Evolutionary conservation across 768 basidiomycete genomes (phyloP).

Genomic region (Myochromella boudieri): DNA sequence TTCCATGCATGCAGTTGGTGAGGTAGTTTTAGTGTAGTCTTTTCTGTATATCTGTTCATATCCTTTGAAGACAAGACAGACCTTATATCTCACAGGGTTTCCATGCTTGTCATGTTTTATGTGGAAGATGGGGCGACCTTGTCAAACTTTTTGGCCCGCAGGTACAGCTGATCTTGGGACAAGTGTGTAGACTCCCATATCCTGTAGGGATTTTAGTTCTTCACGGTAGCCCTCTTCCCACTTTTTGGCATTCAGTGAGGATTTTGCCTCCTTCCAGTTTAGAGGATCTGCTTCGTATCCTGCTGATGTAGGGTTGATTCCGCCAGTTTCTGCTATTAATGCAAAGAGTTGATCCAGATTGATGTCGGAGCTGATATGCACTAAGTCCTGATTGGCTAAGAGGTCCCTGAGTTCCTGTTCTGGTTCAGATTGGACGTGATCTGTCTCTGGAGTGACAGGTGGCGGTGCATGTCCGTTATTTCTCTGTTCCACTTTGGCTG

Average conservation of each 20-base stretch:
- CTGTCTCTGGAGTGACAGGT: not conserved
- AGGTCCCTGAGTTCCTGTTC: too few species aligned
- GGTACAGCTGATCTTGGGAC: conserved; percentile 6
- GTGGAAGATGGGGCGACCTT: conserved; percentile 9
- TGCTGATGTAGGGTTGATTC: not conserved
- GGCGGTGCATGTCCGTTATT: not conserved
- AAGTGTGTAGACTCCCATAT: conserved; percentile 12
- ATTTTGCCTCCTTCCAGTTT: not conserved
- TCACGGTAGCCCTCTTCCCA: not conserved
- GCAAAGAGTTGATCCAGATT: too few species aligned
- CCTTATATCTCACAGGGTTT: conserved; percentile 16
- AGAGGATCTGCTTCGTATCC: not conserved
- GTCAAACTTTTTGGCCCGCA: not conserved
- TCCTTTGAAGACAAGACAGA: conserved; percentile 4
- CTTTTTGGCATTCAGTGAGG: not conserved
- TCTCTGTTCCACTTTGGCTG: not conserved
- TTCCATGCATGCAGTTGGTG: conserved; percentile 39
- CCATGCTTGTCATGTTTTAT: conserved; percentile 30
- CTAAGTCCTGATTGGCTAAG: too few species aligned
- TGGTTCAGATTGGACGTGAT: not conserved
- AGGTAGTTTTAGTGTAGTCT: conserved; percentile 29
- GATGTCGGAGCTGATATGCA: too few species aligned
- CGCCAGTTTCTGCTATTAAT: too few species aligned
- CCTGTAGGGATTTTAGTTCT: conserved; percentile 2
- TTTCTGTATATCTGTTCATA: conserved; percentile 1